Base-by-base conservation (phyloP, 768 basidiomycete genomes). In the Boletellus emodensis region DNA sequence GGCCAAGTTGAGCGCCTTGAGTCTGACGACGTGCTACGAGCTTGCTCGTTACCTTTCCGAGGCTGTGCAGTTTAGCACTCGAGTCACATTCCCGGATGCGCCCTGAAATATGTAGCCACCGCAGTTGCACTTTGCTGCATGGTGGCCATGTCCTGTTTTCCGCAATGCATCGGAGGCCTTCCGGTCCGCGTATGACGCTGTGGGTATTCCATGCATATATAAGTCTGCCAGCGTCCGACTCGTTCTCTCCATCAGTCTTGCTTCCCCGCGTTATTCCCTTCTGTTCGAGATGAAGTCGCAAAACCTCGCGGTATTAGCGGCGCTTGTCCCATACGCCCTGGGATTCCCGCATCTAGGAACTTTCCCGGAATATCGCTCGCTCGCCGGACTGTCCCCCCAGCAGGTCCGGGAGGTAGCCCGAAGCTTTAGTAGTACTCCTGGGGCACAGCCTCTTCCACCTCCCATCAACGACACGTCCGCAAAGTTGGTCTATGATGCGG, bases 401-500 rank as follows among this genome's bases (percentile, higher is more conserved):
- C 48, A 62, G 17, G 37, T 64, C 12, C 51, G 42, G 6, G 53
- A 41, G 12, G 53, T 62, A 24, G 51, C 38, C 1, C 51, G 35
- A 30, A 46, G 44, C 0, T 63, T 64, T 38, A 17, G 37, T 15
- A 56, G 40, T n/a, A 63, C 57, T 0, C 62, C 62, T 5, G 60
- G 62, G 17, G 44, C 62, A 45, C 62, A 62, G 24, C 57, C 57
- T 32, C 44, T 59, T 18, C 62, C 62, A 2, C 57, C 51, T 38
- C 22, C 62, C 12, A 45, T 63, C 45, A 62, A 59, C 2, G 57
- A 63, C 18, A 63, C 62, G 1, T 59, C 62, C 5, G 36, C 62
- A 22, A 64, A 63, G 44, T 13, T 59, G 37, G 62, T 65, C 4
- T 28, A 57, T 34, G 62, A 62, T 14, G 36, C 14, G 1, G 43